Evolutionary conservation across 1,284 basidiomycete species (phyloP).

Genomic region (Moesziomyces parantarcticus): DNA sequence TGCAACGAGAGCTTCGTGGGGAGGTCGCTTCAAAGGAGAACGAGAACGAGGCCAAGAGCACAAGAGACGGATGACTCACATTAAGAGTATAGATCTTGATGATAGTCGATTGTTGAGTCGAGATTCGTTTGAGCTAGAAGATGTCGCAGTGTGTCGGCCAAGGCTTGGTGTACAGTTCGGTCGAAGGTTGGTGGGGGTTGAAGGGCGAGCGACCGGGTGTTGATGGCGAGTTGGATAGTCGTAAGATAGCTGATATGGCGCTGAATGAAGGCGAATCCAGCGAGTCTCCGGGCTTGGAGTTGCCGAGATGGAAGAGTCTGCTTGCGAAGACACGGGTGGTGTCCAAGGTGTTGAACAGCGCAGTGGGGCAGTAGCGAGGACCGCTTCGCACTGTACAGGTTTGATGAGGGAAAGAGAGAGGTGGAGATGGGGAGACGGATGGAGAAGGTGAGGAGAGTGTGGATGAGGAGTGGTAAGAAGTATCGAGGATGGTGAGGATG

Average conservation of each 20-base stretch:
- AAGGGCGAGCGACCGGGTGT: not conserved
- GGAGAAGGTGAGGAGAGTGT: not conserved
- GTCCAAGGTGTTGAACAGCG: not conserved
- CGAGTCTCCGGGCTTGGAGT: not conserved
- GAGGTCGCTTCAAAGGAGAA: not conserved
- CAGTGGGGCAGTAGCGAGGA: not conserved
- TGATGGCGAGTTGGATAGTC: not conserved
- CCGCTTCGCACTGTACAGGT: not conserved
- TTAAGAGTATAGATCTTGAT: not conserved
- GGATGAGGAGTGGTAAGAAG: not conserved
- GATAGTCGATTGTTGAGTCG: not conserved
- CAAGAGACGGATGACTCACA: not conserved
- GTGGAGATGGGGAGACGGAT: not conserved
- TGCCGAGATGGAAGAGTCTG: no score
- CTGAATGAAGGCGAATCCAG: not conserved
- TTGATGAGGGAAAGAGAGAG: not conserved
- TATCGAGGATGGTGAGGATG: slow-evolving; percentile 1
- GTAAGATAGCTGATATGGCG: not conserved
- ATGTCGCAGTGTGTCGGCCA: not conserved
- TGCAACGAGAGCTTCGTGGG: not conserved
- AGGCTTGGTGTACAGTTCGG: not conserved
- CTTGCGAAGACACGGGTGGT: no score
- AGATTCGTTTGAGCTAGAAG: not conserved
- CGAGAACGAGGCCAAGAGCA: slow-evolving; percentile 2
- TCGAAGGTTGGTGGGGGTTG: not conserved